phyloP scores from a whole-genome alignment of 1,284 basidiomycete species.

The Puccinia horiana region DNA sequence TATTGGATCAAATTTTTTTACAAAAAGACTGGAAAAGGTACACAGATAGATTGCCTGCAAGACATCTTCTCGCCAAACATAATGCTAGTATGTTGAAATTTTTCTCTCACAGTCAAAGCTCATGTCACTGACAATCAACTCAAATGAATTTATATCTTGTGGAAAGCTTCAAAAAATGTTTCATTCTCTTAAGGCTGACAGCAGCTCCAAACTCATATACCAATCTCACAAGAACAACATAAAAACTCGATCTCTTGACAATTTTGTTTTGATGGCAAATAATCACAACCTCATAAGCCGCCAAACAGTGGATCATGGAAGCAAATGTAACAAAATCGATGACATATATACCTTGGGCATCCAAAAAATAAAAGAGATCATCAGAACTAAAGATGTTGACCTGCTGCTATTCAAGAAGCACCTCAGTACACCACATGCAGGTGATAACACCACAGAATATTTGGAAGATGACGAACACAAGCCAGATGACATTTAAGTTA shows the following conservation, averaged over 20 bases:
- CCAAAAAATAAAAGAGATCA: background rate
- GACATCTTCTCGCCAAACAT: background rate
- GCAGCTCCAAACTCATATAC: background rate
- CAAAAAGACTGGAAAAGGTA: background rate
- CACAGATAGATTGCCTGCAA: background rate
- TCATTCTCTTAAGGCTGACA: background rate
- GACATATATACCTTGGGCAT: background rate
- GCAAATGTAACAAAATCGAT: background rate
- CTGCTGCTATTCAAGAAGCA: background rate
- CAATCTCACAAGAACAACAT: background rate
- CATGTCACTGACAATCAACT: background rate
- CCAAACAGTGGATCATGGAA: background rate
- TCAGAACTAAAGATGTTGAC: background rate
- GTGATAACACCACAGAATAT: no score
- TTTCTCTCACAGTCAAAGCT: background rate
- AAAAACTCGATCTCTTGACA: background rate
- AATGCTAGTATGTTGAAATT: background rate
- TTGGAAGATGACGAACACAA: no score
- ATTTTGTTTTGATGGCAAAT: background rate
- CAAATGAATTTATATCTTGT: background rate
- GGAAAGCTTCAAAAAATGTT: background rate
- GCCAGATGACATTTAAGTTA: no score
- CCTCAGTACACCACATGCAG: background rate
- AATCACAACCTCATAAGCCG: background rate
- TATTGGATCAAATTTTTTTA: slow-evolving; percentile 21